Base-by-base conservation (phyloP, 179 eudicot genomes). In the Carnegiea gigantea region DNA sequence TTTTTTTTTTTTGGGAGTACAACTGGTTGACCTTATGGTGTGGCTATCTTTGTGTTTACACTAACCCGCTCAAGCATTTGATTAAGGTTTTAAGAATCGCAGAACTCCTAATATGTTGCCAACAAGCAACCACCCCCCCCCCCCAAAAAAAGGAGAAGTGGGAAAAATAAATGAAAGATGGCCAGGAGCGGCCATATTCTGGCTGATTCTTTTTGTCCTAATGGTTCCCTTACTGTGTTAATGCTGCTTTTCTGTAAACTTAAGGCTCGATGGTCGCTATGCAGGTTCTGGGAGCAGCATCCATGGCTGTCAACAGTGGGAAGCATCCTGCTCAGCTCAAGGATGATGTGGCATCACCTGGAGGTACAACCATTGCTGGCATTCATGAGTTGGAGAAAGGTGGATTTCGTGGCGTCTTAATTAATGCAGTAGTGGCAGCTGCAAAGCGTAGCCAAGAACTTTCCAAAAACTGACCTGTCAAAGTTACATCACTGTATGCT, bases 301-400 rank as follows among this genome's bases (percentile, higher is more conserved):
- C 97, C 60, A 95, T 97, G 98, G 99, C 86, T 18, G 84, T 83
- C 70, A 83, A 85, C 51, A 83, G 86, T 10, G 98, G 98, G 40
- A 97, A 93, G 88, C 99, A 97, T 84, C 99, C 99, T 0, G 98
- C 90, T 70, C 98, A 97, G 90, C 97, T 95, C 59, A 97, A 97
- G 87, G 99, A 95, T 75, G 98, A 97, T 28, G 99, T 97, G 77
- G 91, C 99, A 74, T 97, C 99, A 43, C 98, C 98, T 65, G 98
- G 97, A 59, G 99, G 99, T 71, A 97, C 99, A 23, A 97, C 99
- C 72, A 95, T 95, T 73, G 97, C 98, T 2, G 99, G 99, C 80
- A 87, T 97, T 82, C 97, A 95, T 60, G 98, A 97, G 86, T 78
- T 97, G 88, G 99, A 97, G 90, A 97, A 95, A 89, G 89, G 92